phyloP scores from a whole-genome alignment of 78 protist genomes.

The Guillardia theta region DNA sequence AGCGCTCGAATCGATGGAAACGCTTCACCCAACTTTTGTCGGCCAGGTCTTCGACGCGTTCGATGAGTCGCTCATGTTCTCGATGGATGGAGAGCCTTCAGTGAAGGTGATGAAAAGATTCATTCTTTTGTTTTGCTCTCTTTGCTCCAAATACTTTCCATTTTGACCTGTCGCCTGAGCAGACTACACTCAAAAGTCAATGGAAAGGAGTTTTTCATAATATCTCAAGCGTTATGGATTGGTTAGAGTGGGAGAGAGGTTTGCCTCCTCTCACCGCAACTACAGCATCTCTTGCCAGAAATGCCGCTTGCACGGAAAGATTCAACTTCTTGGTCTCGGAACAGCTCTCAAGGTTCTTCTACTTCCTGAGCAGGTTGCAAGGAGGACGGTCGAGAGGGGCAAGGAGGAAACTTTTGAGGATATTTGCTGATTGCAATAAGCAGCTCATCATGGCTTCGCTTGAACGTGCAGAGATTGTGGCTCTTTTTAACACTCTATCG shows the following conservation, averaged over 20 bases:
- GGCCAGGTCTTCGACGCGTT: constrained; percentile 46
- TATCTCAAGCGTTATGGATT: constrained; percentile 43
- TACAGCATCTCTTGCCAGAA: constrained; percentile 88
- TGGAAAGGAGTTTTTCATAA: constrained; percentile 62
- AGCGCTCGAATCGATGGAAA: no score
- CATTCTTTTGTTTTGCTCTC: no score
- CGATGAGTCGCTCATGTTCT: constrained; percentile 39
- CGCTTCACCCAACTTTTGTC: no score
- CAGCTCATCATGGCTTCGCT: constrained; percentile 21
- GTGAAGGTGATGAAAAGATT: no score
- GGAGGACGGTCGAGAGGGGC: no score
- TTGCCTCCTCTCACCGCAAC: no score
- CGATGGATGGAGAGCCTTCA: neutral
- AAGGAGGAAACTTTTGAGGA: no score
- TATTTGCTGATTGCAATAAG: no score
- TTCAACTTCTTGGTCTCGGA: constrained; percentile 68
- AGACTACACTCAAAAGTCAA: constrained; percentile 43
- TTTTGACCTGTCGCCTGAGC: no score
- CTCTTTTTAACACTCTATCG: neutral
- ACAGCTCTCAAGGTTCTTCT: neutral
- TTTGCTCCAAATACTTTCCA: no score
- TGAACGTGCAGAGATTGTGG: constrained; percentile 1
- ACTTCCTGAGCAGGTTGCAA: neutral
- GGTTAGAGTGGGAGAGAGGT: neutral
- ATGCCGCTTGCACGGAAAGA: constrained; percentile 81